Base-by-base conservation (phyloP, 2,329 filamentous ascomycete species). In the Apiospora sp. region DNA sequence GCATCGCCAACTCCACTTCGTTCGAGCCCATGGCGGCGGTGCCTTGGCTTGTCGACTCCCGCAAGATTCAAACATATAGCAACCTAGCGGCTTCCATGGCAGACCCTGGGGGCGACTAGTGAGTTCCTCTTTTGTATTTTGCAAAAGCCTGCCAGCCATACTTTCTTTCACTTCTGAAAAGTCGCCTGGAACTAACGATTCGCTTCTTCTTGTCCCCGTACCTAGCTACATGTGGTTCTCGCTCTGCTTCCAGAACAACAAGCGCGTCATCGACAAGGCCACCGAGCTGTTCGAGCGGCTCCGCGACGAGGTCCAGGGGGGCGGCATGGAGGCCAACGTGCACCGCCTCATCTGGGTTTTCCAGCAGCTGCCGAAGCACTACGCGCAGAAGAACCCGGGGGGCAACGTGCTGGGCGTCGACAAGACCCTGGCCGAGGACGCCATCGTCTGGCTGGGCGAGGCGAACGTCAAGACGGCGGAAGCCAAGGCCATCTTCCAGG, bases 381-480 rank as follows among this genome's bases (percentile, higher is more conserved):
- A 82, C 73, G 79, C 77, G 54, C 74, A 80, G 68, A 76, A 82
- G 16, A 82, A 81, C 37, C 73, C 73, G 4, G 82, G 84, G 41
- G 83, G 82, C 49, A 84, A 84, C 74, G 80, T 86, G 67, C 77
- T 85, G 37, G 82, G 81, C 4, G 76, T 86, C 16, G 80, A 82
- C 76, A 79, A 70, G 4, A 30, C 13, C 24, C 24, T 58, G 13
- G 71, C 78, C 75, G 77, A 79, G 51, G 80, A 80, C 46, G 80
- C 80, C 70, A 72, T 80, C 48, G 73, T 78, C 34, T 82, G 80
- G 77, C 78, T 79, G n/a, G 72, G 75, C 30, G 74, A 78, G 75
- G 75, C 79, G 37, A 79, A 79, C 71, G 77, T 82, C 43, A 78
- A 77, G 72, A 78, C 77, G 44, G 78, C 75, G 1, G 78, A 81